phyloP scores from a whole-genome alignment of 2,329 filamentous ascomycete species.

The Claviceps sp. region DNA sequence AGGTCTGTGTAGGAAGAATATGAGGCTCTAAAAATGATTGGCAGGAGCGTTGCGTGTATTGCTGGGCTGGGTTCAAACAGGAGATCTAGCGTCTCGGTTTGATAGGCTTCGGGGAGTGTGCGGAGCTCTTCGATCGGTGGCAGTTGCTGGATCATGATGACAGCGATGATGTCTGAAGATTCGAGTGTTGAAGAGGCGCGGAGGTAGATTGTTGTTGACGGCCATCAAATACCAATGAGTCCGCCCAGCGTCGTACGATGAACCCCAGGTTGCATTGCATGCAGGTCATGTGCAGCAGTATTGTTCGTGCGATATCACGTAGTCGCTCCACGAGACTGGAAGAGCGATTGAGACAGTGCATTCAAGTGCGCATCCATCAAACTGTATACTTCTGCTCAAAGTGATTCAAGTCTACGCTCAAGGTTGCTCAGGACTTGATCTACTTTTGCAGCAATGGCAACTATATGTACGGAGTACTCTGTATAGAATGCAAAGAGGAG shows the following conservation, averaged over 20 bases:
- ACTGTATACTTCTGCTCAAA: neutral
- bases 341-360: too few species aligned
- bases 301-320: too few species aligned
- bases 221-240: too few species aligned
- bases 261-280: too few species aligned
- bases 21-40: slow-evolving; percentile 40
- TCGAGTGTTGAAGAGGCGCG: neutral
- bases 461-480: too few species aligned
- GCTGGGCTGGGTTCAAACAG: slow-evolving; percentile 74
- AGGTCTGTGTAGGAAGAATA: slow-evolving; percentile 58
- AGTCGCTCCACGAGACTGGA: too few species aligned
- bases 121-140: slow-evolving; percentile 45
- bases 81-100: slow-evolving; percentile 52
- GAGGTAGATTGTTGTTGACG: neutral
- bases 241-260: too few species aligned
- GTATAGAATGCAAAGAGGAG: neutral
- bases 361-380: too few species aligned
- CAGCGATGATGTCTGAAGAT: neutral
- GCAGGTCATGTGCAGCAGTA: too few species aligned
- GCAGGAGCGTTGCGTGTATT: slow-evolving; percentile 59
- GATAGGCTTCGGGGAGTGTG: slow-evolving; percentile 37
- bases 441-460: neutral
- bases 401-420: neutral
- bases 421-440: neutral
- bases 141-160: slow-evolving; percentile 22